Evolutionary conservation across 805 yeast genomes (phyloP), one percentile per base, ranked within the genome.

Genomic region (Komagataella populi): DNA sequence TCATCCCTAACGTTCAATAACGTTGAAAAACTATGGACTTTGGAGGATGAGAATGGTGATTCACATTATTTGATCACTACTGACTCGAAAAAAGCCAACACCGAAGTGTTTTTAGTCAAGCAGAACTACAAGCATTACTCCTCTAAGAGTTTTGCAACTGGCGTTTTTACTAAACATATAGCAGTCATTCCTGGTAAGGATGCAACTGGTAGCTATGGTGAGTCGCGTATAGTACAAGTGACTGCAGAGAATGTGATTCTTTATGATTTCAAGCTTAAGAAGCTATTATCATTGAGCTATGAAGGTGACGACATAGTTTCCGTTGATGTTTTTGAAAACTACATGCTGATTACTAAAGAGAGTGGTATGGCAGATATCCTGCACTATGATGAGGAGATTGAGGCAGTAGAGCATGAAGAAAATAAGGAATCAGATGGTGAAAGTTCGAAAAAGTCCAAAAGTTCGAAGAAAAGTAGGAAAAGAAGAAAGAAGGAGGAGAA

Each of bases 21-120:
- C 60, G 82, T 84, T 39, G 78, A 82, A 56, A 78, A 82, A 57
- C 73, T 86, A 59, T 89, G 95, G 95, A 84, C 85, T 46, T 64
- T 87, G 24, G 66, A 70, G 53, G 62, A 62, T 46, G 55, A 49
- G 6, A 58, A 58, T 24, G 68, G 63, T 2, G 65, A 68, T 48
- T 70, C 71, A 36, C 80, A 80, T 59, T 86, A 76, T 60, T 68
- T 87, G 48, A 73, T 87, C 18, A 84, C 95, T 0, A 84, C 95
- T 0, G 90, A 84, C 61, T 76, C 77, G 45, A 66, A 72, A 17
- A 78, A 79, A 54, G 72, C 72, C 49, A 82, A 80, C 55, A 80
- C 88, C 20, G 89, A 85, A 59, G 76, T 84, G 43, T 84, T 84
- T 59, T 76, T 78, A 55, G 77, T 83, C 54, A 72, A 75, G 49